These are phyloP conservation scores for Stipa capillata DNA, from an alignment of 176 grass and related monocot species.

Conservation along the genomic window DNA sequence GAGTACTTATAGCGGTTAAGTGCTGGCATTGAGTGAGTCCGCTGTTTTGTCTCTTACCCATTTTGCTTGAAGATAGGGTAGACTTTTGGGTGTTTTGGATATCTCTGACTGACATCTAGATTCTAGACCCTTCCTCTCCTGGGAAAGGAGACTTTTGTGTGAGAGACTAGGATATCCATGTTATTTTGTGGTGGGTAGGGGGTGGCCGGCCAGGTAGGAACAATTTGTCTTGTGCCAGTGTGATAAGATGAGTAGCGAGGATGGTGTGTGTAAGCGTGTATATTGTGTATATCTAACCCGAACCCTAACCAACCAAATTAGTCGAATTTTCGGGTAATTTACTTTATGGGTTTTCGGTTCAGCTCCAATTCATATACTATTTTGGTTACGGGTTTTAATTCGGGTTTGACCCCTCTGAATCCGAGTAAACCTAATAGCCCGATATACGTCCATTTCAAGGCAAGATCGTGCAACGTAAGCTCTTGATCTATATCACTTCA, in stretches of 20 bases:
- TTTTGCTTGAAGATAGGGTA: not conserved
- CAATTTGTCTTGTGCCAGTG: not conserved
- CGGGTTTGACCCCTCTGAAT: too few relatives aligned
- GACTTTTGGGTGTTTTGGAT: not conserved
- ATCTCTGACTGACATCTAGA: not conserved
- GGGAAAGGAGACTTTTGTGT: not conserved
- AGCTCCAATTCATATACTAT: too few relatives aligned
- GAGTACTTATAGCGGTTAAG: not conserved
- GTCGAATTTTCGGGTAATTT: too few relatives aligned
- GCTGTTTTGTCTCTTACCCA: not conserved
- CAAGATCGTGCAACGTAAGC: too few relatives aligned
- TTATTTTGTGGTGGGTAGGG: not conserved
- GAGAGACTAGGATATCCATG: not conserved
- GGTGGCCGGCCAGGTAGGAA: not conserved
- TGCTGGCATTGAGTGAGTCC: not conserved
- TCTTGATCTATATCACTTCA: too few relatives aligned
- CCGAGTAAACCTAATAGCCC: too few relatives aligned
- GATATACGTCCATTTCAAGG: too few relatives aligned
- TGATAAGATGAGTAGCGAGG: slow-evolving; percentile 5
- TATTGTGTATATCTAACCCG: too few relatives aligned
- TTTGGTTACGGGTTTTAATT: too few relatives aligned
- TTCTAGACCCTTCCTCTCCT: not conserved
- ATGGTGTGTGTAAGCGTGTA: too few relatives aligned
- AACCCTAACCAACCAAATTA: too few relatives aligned
- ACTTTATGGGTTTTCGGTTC: too few relatives aligned